A percentile compares a stretch with the other conserved stretches of the same genome.
phyloP scores from a whole-genome alignment of 305 asterid genomes.

The Fraxinus velutina region DNA sequence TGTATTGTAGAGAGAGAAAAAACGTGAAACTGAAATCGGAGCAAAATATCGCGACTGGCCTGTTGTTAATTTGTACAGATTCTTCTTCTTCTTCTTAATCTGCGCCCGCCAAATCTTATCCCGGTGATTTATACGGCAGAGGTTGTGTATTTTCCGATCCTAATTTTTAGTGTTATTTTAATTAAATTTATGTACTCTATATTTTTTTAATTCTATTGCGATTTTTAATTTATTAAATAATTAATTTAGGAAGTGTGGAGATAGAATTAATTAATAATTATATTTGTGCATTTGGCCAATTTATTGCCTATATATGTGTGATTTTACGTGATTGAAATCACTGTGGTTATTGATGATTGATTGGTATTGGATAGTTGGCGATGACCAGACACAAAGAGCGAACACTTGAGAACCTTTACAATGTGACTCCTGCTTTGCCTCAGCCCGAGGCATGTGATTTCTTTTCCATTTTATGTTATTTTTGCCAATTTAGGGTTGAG shows the following conservation, averaged over 20 bases:
- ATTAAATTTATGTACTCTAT: not conserved
- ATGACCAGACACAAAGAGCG: constrained; percentile 53
- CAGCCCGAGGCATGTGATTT: constrained; percentile 50
- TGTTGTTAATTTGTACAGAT: not conserved
- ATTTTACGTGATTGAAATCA: constrained; percentile 21
- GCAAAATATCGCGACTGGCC: not conserved
- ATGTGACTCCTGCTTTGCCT: constrained; percentile 47
- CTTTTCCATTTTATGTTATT: not conserved
- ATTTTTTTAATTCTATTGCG: not conserved
- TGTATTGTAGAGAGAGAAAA: not conserved
- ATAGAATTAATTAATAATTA: not conserved
- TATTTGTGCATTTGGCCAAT: not conserved
- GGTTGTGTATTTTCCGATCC: not conserved
- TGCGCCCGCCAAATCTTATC: not conserved
- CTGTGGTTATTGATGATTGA: constrained; percentile 41
- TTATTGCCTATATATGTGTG: not conserved
- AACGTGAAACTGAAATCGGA: constrained; percentile 1
- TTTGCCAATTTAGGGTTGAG: constrained; percentile 32
- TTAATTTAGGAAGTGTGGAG: not conserved
- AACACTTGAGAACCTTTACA: constrained; percentile 49
- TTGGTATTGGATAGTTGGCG: constrained; percentile 40
- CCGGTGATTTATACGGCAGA: not conserved
- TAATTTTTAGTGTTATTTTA: not conserved
- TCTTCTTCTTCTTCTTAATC: not conserved
- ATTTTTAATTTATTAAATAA: not conserved